Conservation (phyloP, 371 early-diverging fungal genomes). For the Rhizomucor pusillus region DNA sequence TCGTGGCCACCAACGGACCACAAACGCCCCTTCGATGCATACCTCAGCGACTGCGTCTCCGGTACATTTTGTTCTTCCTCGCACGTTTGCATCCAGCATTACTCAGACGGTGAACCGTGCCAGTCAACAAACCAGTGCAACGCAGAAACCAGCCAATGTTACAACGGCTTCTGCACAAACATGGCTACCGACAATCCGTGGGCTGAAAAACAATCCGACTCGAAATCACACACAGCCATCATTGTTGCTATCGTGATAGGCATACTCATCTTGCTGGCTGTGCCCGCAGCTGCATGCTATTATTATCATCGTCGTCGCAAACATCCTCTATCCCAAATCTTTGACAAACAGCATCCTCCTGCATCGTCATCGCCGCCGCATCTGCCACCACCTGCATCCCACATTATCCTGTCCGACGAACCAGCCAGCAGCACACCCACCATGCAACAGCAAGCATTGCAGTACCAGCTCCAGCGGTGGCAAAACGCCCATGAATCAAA, state of each 20-base stretch:
- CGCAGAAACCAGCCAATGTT: conserved; percentile 6
- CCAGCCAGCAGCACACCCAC: conserved; percentile 14
- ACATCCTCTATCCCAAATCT: background rate
- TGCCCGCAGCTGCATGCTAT: conserved; percentile 2
- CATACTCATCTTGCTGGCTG: background rate
- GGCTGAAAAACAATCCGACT: background rate
- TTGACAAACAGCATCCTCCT: background rate
- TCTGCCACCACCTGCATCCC: background rate
- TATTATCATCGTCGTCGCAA: conserved; percentile 5
- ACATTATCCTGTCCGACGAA: background rate
- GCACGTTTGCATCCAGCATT: conserved; percentile 10
- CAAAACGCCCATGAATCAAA: conserved; percentile 10
- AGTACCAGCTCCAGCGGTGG: conserved; percentile 21
- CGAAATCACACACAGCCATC: conserved; percentile 13
- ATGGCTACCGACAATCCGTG: background rate
- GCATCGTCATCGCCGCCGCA: background rate
- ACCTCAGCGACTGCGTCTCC: conserved; percentile 20
- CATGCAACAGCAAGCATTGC: conserved; percentile 25
- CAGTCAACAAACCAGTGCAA: conserved; percentile 19
- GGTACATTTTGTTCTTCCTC: conserved; percentile 14
- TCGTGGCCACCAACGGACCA: conserved; percentile 17
- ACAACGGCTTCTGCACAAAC: conserved; percentile 11
- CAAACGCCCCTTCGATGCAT: conserved; percentile 14
- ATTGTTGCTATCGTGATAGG: conserved; percentile 12
- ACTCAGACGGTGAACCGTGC: conserved; percentile 10